Conservation (phyloP, 1,284 basidiomycete species). For the Lentinula novae-zelandiae region DNA sequence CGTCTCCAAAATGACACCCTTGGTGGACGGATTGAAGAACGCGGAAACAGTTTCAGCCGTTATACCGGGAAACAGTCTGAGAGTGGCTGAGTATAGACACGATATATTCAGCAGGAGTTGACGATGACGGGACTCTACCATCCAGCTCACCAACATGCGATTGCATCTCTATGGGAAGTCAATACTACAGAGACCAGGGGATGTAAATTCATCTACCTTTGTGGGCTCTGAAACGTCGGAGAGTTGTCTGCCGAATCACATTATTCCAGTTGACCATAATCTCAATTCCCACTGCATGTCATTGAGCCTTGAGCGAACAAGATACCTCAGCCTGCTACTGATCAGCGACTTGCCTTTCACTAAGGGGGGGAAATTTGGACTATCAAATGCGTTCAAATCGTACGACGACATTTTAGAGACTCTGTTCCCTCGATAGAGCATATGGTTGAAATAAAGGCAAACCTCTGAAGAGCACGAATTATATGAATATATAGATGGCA, state of each 20-base stretch:
- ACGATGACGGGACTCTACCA: neutral
- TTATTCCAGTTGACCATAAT: constrained; percentile 86
- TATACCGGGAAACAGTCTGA: constrained; percentile 88
- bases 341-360: constrained; percentile 61
- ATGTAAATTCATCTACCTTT: constrained; percentile 44
- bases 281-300: constrained; percentile 73
- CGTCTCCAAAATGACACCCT: constrained; percentile 83
- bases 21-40: constrained; percentile 69
- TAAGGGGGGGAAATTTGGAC: constrained; percentile 82
- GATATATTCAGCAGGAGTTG: neutral
- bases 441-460: constrained; percentile 86
- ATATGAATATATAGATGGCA: neutral
- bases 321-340: neutral
- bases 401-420: constrained; percentile 84
- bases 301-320: neutral
- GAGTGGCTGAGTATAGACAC: constrained; percentile 46
- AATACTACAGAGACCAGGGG: neutral
- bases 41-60: constrained; percentile 66
- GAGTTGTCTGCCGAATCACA: constrained; percentile 74
- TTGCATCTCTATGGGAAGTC: constrained; percentile 58
- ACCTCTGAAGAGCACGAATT: constrained; percentile 50
- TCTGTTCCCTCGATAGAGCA: constrained; percentile 82
- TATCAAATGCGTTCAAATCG: constrained; percentile 83
- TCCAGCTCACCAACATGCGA: constrained; percentile 65
- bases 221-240: constrained; percentile 77